Base-by-base conservation (phyloP, 2,329 filamentous ascomycete species). In the Penicillium sp. region DNA sequence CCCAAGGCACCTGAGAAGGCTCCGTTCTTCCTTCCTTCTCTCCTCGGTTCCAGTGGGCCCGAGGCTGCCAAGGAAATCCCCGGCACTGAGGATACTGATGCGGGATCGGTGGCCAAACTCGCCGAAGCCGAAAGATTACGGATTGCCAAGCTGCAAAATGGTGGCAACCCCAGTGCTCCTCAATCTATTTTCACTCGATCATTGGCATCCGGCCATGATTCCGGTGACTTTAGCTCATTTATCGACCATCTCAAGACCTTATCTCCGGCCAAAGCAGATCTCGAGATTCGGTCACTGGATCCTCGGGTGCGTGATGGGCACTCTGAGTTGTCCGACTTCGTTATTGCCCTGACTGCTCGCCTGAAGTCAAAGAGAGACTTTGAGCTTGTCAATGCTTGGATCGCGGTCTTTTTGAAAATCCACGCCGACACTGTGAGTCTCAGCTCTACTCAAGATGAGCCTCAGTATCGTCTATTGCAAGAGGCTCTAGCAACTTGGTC, bases 331-430 rank as follows among this genome's bases (percentile, higher is more conserved):
- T 78, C 87, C 1, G 81, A 86, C 51, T 99, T 99, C 69, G 86
- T 97, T 50, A 74, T 79, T n/a, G 92, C 92, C 1, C 75, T 99
- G 54, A 95, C 90, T 0, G 81, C 78, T 52, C 82, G 89, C 13
- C 78, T 97, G 50, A 76, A 79, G 42, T 79, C 84, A 49, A 85
- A 87, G 61, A 84, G 84, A 46, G 94, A 97, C 73, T 99, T 96
- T 73, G 94, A 99, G 75, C 81, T 99, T 38, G 89, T 91, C 16
- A 92, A 97, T 74, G 91, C 92, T 0, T 99, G 94, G 93, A 97
- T 99, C 92, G 87, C 89, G 2, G 93, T 97, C 1, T 96, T 97
- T 68, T 72, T 99, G 57, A 84, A 87, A 46, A 78, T 96, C 39
- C 93, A 97, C 73, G 82, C 81, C 7, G 86, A 88, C 58, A 76